These are phyloP conservation scores for Epichloe hybrida DNA, from an alignment of 2,329 filamentous ascomycete genomes.

Conservation along the genomic window DNA sequence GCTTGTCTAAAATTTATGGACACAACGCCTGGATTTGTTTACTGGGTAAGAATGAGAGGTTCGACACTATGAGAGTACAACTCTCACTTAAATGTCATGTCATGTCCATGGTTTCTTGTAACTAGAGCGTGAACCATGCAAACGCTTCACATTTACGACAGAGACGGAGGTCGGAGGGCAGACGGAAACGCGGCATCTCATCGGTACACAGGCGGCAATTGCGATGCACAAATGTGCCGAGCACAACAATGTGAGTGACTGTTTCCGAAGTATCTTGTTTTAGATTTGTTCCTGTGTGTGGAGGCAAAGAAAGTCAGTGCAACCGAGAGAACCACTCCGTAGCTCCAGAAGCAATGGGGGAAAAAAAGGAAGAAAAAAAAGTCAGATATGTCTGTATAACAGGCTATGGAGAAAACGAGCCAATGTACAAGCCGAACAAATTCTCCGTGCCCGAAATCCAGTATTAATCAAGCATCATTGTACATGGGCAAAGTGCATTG, in stretches of 20 bases:
- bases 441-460: slow-evolving; percentile 18
- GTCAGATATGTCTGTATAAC: slow-evolving; percentile 8
- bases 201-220: not conserved
- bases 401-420: slow-evolving; percentile 10
- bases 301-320: not conserved
- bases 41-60: too few species aligned
- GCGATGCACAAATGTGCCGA: not conserved
- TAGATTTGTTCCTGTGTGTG: too few species aligned
- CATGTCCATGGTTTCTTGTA: too few species aligned
- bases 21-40: too few species aligned
- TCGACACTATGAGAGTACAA: too few species aligned
- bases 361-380: not conserved
- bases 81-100: too few species aligned
- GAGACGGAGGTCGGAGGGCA: not conserved
- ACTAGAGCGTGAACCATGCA: too few species aligned
- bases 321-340: not conserved
- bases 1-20: too few species aligned
- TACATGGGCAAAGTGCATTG: slow-evolving; percentile 24
- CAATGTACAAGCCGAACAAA: slow-evolving; percentile 17
- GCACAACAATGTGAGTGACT: too few species aligned
- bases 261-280: too few species aligned
- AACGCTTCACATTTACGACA: too few species aligned
- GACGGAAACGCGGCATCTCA: not conserved
- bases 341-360: not conserved
- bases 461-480: slow-evolving; percentile 29